phyloP scores from a whole-genome alignment of 495 filamentous ascomycete species.

The Hypoxylon perforatum region DNA sequence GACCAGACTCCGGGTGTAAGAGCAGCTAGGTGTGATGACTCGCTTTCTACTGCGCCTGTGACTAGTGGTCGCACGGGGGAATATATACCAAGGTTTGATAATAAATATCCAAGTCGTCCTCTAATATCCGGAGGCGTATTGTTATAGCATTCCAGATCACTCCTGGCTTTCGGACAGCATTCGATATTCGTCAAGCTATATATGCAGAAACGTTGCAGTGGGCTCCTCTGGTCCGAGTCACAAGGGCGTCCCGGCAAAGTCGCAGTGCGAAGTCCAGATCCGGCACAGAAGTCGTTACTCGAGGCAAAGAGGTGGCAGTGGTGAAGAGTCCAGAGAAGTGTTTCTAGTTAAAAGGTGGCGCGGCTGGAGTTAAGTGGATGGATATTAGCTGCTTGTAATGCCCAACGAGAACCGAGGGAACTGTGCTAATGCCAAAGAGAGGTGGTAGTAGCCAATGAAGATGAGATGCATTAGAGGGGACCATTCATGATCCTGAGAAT shows the following conservation, averaged over 20 bases:
- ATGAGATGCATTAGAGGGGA: slow-evolving; percentile 50
- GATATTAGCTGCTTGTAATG: slow-evolving; percentile 45
- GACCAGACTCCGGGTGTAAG: slow-evolving; percentile 18
- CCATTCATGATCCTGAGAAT: slow-evolving; percentile 53
- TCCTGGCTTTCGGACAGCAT: slow-evolving; percentile 14
- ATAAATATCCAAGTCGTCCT: slow-evolving; percentile 20
- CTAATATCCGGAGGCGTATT: slow-evolving; percentile 15
- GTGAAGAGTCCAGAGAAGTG: slow-evolving; percentile 35
- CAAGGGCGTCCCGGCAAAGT: slow-evolving; percentile 30
- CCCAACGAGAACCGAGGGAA: slow-evolving; percentile 44
- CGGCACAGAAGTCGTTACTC: slow-evolving; percentile 34
- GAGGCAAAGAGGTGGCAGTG: slow-evolving; percentile 27
- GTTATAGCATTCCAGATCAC: slow-evolving; percentile 18
- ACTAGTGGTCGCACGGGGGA: slow-evolving; percentile 19
- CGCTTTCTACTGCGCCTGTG: slow-evolving; percentile 8
- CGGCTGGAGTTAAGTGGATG: slow-evolving; percentile 43
- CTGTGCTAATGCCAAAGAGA: slow-evolving; percentile 47
- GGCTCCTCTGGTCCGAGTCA: slow-evolving; percentile 32
- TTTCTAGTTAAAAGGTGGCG: slow-evolving; percentile 41
- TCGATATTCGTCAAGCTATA: slow-evolving; percentile 27
- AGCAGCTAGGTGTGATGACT: slow-evolving; percentile 15
- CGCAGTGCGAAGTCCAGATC: slow-evolving; percentile 26
- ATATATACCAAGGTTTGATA: slow-evolving; percentile 11
- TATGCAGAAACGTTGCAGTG: slow-evolving; percentile 23
- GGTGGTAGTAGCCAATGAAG: slow-evolving; percentile 50